Base-by-base conservation (phyloP, 192 early-diverging fungal genomes). In the Kickxella alabastrina region DNA sequence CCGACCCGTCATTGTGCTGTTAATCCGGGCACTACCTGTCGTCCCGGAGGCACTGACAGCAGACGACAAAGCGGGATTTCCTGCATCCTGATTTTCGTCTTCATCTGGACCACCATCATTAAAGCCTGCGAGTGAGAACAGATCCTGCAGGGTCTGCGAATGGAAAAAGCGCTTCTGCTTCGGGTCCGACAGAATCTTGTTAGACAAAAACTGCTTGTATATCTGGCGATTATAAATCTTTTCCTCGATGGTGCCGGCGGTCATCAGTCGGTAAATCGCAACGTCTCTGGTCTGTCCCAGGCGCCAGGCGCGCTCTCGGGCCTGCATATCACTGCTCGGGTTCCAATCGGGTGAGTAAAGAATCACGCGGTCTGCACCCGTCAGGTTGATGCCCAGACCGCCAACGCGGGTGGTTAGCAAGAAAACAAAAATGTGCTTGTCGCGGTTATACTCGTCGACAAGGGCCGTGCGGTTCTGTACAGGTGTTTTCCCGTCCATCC, bases 331-430 rank as follows among this genome's bases (percentile, higher is more conserved):
- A 27, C 89, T 95, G 14, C 91, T 92, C 2, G 94, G 94, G 56
- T 99, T 99, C 96, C 96, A 99, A 57, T 99, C 96, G 3, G 96
- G 96, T 78, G 97, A 95, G 67, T 81, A 99, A 19, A 99, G 83
- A 18, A 99, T 87, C 6, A 97, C 86, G 0, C 96, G 84, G 59
- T 97, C 82, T 0, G 96, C 96, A 0, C 93, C 92, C 0, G 91
- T 96, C 45, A 99, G 71, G 57, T 99, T 97, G 37, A 96, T 83
- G 3, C 96, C 96, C 8, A 99, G 73, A 2, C 96, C 96, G 15
- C 96, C 96, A 1, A 97, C 94, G 52, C 92, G 92, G 39, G 96
- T 99, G 0, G 96, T 99, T n/a, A 99, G 77, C 52, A 99, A 66
- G 53, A 99, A 99, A 12, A 97, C 74, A 67, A 84, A 92, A 5